A percentile compares a stretch with the other conserved stretches of the same genome.
phyloP scores from a whole-genome alignment of 1,139 yeast species.

The Suhomyces maxii region DNA sequence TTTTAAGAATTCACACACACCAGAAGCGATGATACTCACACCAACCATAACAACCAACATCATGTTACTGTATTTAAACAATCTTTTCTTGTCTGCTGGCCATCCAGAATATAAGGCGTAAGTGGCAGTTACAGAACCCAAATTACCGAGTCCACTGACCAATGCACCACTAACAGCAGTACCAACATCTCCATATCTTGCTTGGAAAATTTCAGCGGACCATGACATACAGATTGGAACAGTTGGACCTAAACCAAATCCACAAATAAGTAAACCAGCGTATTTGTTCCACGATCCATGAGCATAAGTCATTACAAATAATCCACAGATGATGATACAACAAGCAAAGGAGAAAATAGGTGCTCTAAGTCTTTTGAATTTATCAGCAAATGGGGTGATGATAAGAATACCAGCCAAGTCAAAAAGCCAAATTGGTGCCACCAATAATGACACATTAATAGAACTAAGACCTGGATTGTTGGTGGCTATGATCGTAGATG shows the following conservation, averaged over 20 bases:
- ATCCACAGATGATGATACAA: slow-evolving; percentile 67
- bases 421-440: slow-evolving; percentile 90
- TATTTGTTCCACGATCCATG: slow-evolving; percentile 72
- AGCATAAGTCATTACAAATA: slow-evolving; percentile 77
- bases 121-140: slow-evolving; percentile 83
- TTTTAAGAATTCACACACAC: slow-evolving; percentile 35
- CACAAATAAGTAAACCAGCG: slow-evolving; percentile 78
- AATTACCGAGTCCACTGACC: slow-evolving; percentile 82
- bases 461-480: slow-evolving; percentile 65
- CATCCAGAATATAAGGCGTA: slow-evolving; percentile 85
- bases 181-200: slow-evolving; percentile 79
- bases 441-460: slow-evolving; percentile 68
- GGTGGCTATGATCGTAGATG: slow-evolving; percentile 72
- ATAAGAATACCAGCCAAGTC: slow-evolving; percentile 77
- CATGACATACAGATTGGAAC: slow-evolving; percentile 89
- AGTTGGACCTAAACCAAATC: slow-evolving; percentile 87
- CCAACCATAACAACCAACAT: slow-evolving; percentile 79
- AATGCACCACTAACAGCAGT: slow-evolving; percentile 80
- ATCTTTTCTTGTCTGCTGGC: slow-evolving; percentile 70
- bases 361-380: slow-evolving; percentile 57
- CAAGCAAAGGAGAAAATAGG: slow-evolving; percentile 62
- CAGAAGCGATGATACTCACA: slow-evolving; percentile 56
- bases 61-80: slow-evolving; percentile 75
- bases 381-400: slow-evolving; percentile 80
- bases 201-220: slow-evolving; percentile 75